Evolutionary conservation across 2,329 filamentous ascomycete species (phyloP), one percentile per base, ranked within the genome.

Genomic region (Penicillium janthinellum): DNA sequence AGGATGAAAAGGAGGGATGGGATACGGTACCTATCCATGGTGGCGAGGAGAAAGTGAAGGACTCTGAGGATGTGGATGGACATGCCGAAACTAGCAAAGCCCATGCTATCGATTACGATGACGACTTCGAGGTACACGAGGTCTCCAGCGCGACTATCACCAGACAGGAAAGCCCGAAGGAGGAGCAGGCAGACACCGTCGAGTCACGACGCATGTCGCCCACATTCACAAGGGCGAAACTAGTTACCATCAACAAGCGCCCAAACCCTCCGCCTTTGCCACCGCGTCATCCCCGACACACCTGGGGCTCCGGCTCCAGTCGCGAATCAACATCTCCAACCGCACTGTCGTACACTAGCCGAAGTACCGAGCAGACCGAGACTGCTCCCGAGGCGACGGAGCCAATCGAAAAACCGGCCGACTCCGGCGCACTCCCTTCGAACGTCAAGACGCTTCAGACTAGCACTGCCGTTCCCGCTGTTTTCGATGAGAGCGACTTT

Each of bases 241-340:
- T 97, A 53, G 91, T 97, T 31, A 92, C 87, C 48, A 96, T 97
- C 59, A 87, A 90, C 12, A 96, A 94, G 77, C 85, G 92, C 38
- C 77, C 88, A 1, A 69, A 64, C 17, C 86, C 91, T 0, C 92
- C 93, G 1, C 87, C 90, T 8, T 83, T 96, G 12, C 93, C 93
- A 1, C 83, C 86, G 3, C 83, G 92, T 50, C 96, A 90, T 71
- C 89, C 91, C 15, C 66, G 71, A 10, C 74, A 69, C 41, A 50
- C 65, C 25, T 67, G 61, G 74, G 54, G 63, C 58, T 61, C 69
- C 62, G 56, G 62, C 28, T 59, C 70, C 57, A 57, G 61, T 61
- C 42, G 70, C 62, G 48, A 69, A 52, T 54, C 73, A 57, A 64
- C 60, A 2, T 69, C 70, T 22, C 62, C 63, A 1, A 69, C 72